Conservation (phyloP, 202 grass and related monocot genomes). For the Saccharum hybrid region DNA sequence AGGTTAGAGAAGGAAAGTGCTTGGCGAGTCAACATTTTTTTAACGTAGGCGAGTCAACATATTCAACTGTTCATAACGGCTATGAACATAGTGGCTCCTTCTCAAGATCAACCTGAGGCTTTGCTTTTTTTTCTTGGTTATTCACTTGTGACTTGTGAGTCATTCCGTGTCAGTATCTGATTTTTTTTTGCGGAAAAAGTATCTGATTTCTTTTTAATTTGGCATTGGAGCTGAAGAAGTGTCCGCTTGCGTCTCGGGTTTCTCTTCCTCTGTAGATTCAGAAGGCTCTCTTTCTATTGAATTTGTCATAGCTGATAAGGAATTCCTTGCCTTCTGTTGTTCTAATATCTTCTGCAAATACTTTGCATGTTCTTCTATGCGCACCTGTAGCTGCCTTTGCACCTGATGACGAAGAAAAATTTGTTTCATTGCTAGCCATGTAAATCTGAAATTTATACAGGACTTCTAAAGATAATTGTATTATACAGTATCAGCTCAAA, state of each 20-base stretch:
- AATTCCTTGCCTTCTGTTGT: slow-evolving; percentile 60
- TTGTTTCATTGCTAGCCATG: background rate
- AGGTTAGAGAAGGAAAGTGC: background rate
- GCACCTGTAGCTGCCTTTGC: slow-evolving; percentile 75
- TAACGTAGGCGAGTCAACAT: background rate
- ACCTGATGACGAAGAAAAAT: slow-evolving; percentile 54
- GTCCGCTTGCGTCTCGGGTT: slow-evolving; percentile 27
- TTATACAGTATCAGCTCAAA: background rate
- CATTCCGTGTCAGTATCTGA: slow-evolving; percentile 31
- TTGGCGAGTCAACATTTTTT: background rate
- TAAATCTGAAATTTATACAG: background rate
- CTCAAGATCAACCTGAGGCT: slow-evolving; percentile 55
- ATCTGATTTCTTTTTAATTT: slow-evolving; percentile 37
- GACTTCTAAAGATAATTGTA: slow-evolving; percentile 6
- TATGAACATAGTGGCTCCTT: slow-evolving; percentile 5
- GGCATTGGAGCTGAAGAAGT: slow-evolving; percentile 22
- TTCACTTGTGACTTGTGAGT: slow-evolving; percentile 30
- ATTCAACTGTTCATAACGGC: slow-evolving; percentile 27
- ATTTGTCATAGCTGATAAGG: slow-evolving; percentile 36
- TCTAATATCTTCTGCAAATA: slow-evolving; percentile 88
- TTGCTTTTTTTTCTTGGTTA: slow-evolving; percentile 39
- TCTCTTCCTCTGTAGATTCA: background rate
- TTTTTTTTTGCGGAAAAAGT: background rate
- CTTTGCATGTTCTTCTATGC: slow-evolving; percentile 79
- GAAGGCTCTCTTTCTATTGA: slow-evolving; percentile 36